Evolutionary conservation across 306 rosid genomes (phyloP).

Genomic region (Canavalia gladiata): DNA sequence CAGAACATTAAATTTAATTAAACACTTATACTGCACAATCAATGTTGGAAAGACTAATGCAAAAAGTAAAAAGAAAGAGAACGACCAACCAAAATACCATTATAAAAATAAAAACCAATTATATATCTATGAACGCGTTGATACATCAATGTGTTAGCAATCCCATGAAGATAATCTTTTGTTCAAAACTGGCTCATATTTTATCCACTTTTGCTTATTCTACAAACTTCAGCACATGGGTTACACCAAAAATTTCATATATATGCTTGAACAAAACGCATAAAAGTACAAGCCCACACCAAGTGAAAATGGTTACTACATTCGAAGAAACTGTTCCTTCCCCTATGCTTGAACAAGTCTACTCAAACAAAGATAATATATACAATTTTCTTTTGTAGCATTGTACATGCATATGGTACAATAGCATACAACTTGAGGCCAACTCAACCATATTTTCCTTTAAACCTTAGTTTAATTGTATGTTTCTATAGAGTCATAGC

Average conservation of each 20-base stretch:
- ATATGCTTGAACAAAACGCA: conserved; percentile 51
- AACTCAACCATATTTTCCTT: conserved; percentile 44
- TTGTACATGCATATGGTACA: conserved; percentile 49
- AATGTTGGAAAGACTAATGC: neutral
- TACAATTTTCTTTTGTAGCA: conserved; percentile 33
- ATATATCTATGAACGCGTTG: conserved; percentile 9
- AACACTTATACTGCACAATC: neutral
- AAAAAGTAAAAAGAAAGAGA: neutral
- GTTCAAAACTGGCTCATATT: conserved; percentile 24
- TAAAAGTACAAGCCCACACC: neutral
- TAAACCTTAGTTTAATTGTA: conserved; percentile 20
- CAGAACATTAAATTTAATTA: neutral
- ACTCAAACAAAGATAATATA: conserved; percentile 40
- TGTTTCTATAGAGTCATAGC: conserved; percentile 35
- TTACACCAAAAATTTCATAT: conserved; percentile 43
- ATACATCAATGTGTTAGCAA: neutral
- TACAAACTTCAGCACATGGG: conserved; percentile 65
- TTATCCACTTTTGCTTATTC: conserved; percentile 48
- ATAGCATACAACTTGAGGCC: conserved; percentile 40
- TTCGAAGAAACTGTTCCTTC: conserved; percentile 57
- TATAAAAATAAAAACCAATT: neutral
- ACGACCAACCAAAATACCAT: neutral
- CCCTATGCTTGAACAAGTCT: conserved; percentile 33
- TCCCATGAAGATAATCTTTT: neutral
- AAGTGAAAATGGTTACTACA: conserved; percentile 44